phyloP scores from a whole-genome alignment of 768 basidiomycete genomes.

The Calocybe gangraenosa region DNA sequence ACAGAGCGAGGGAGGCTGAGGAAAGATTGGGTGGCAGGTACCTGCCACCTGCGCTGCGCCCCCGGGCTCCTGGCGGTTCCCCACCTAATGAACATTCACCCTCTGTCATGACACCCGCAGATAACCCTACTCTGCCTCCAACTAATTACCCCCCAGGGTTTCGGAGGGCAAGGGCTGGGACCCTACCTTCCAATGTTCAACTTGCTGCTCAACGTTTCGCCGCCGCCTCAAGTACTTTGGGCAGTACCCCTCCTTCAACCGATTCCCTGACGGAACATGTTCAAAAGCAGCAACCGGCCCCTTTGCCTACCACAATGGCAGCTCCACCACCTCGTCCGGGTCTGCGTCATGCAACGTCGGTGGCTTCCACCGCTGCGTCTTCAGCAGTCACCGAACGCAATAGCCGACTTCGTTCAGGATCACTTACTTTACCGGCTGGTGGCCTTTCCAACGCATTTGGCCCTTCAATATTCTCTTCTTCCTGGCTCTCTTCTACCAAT shows the following conservation, averaged over 20 bases:
- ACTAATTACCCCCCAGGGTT: slow-evolving; percentile 84
- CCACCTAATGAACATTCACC: slow-evolving; percentile 66
- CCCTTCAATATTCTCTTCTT: slow-evolving; percentile 83
- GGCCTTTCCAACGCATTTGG: slow-evolving; percentile 83
- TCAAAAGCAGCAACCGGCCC: slow-evolving; percentile 47
- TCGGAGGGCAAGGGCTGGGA: slow-evolving; percentile 94
- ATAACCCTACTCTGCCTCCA: slow-evolving; percentile 56
- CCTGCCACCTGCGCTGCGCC: slow-evolving; percentile 79
- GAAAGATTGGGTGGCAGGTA: slow-evolving; percentile 67
- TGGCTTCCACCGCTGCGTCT: slow-evolving; percentile 51
- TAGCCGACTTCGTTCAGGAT: slow-evolving; percentile 89
- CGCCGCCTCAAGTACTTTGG: slow-evolving; percentile 56
- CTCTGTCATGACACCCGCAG: slow-evolving; percentile 53
- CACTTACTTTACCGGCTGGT: slow-evolving; percentile 79
- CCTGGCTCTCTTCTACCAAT: slow-evolving; percentile 73
- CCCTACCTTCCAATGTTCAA: slow-evolving; percentile 93
- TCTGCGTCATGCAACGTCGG: slow-evolving; percentile 77
- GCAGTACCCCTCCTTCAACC: slow-evolving; percentile 38
- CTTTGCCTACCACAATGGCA: slow-evolving; percentile 29
- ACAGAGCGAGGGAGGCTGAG: slow-evolving; percentile 82
- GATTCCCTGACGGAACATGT: slow-evolving; percentile 43
- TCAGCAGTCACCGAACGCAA: slow-evolving; percentile 57
- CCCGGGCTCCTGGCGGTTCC: slow-evolving; percentile 62
- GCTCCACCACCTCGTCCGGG: slow-evolving; percentile 52
- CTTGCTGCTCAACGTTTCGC: slow-evolving; percentile 82